Evolutionary conservation across 2,329 filamentous ascomycete genomes (phyloP), one percentile per base, ranked within the genome.

Genomic region (Fusarium torreyae): DNA sequence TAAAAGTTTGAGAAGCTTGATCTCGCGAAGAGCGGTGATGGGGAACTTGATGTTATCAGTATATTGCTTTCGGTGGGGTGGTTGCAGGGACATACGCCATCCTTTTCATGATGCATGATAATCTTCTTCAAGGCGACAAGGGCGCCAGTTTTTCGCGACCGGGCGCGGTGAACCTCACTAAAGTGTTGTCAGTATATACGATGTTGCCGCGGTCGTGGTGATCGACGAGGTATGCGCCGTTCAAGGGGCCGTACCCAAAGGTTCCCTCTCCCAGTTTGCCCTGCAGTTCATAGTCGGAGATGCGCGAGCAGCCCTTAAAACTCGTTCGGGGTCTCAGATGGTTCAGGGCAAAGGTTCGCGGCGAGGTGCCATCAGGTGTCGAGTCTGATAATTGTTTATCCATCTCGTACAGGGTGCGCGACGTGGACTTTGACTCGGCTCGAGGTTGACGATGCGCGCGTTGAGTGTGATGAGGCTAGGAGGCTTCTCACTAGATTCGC

Each of bases 101-200:
- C 96, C 79, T 98, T 98, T 83, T 99, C 96, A 79, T 98, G 97
- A 79, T 98, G 96, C 93, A 98, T 98, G 71, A 99, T 89, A 71
- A 99, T 99, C 86, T 98, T 98, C 84, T 99, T 99, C 76, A 99
- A 81, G 6, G 96, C 96, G 64, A 97, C 92, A 45, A 95, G 80
- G 24, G 88, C 86, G 55, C 92, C 91, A 2, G 89, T 92, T 75
- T 87, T 92, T 75, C 89, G 91, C 28, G 92, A 94, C 66, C 88
- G 88, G 65, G 94, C 96, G 76, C 95, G 96, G 80, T 97, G 94
- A 39, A 98, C 96, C 82, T 98, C 94, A 71, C 91, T 92, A 46
- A 20, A 22, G 18, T 20, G 64, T 48, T 34, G 34, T 67, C 54
- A 63, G 64, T 40, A 62, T 62, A 57, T 44, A 34, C 20, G 50